phyloP scores from a whole-genome alignment of 805 yeast species.

The Cyberlindnera bimundalis region DNA sequence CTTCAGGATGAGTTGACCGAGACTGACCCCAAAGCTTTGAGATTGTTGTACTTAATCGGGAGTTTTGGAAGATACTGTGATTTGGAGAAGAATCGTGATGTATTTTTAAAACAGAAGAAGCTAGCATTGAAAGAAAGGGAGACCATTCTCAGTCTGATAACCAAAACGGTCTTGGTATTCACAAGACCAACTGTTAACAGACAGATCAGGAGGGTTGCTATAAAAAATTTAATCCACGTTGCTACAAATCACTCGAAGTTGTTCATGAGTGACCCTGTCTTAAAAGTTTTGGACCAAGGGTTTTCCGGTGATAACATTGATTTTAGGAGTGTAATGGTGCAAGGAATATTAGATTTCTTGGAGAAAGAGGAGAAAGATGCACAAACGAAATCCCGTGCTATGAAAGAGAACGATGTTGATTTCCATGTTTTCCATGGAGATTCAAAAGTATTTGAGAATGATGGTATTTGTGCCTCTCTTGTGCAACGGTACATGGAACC shows the following conservation, averaged over 20 bases:
- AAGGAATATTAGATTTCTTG: constrained; percentile 56
- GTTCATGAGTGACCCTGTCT: constrained; percentile 55
- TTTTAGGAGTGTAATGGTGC: constrained; percentile 49
- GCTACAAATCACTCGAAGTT: constrained; percentile 63
- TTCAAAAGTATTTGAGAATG: constrained; percentile 47
- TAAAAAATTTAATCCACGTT: constrained; percentile 54
- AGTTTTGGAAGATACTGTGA: constrained; percentile 67
- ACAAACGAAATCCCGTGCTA: constrained; percentile 38
- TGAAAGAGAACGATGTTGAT: constrained; percentile 34
- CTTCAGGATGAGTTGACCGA: constrained; percentile 26
- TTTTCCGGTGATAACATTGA: constrained; percentile 37
- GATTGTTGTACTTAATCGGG: constrained; percentile 63
- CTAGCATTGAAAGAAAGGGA: constrained; percentile 48
- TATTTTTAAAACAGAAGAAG: constrained; percentile 36
- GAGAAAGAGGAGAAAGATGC: constrained; percentile 50
- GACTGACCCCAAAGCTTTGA: constrained; percentile 45
- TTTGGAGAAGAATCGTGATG: constrained; percentile 43
- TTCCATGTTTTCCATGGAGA: constrained; percentile 53
- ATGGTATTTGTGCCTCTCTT: constrained; percentile 71
- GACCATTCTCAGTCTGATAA: constrained; percentile 52
- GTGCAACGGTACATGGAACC: constrained; percentile 57
- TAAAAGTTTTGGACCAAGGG: constrained; percentile 49
- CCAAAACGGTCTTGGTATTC: constrained; percentile 56
- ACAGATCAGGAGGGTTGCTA: constrained; percentile 46
- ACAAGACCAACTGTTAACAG: constrained; percentile 35